phyloP scores from a whole-genome alignment of 805 yeast species.

The Candida alai region DNA sequence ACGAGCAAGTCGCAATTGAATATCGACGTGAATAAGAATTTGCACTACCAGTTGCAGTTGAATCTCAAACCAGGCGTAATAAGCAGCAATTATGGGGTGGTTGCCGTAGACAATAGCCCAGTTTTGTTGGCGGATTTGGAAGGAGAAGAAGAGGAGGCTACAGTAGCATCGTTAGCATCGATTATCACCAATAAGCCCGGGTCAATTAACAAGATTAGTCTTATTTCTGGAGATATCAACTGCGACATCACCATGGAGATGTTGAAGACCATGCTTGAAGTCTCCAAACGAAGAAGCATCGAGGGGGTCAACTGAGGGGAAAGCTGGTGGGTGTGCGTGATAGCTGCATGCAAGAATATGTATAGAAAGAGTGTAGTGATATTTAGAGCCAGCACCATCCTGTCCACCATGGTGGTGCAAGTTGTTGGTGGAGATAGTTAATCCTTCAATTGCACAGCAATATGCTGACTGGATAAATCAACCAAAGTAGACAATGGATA shows the following conservation, averaged over 20 bases:
- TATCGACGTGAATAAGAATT: slow-evolving; percentile 45
- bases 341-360: not conserved
- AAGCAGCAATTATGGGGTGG: slow-evolving; percentile 57
- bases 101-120: slow-evolving; percentile 17
- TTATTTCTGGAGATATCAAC: slow-evolving; percentile 47
- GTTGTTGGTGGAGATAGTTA: too few species aligned
- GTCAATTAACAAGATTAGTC: slow-evolving; percentile 35
- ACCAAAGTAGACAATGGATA: too few species aligned
- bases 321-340: too few species aligned
- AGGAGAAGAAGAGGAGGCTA: slow-evolving; percentile 77
- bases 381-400: too few species aligned
- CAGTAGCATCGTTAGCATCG: slow-evolving; percentile 51
- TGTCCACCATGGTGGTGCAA: too few species aligned
- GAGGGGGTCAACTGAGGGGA: slow-evolving; percentile 7
- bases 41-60: slow-evolving; percentile 35
- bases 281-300: slow-evolving; percentile 20
- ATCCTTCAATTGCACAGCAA: too few species aligned
- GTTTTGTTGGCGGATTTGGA: slow-evolving; percentile 66
- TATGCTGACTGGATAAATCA: too few species aligned
- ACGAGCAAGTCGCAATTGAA: slow-evolving; percentile 43
- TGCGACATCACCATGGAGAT: slow-evolving; percentile 40
- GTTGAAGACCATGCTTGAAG: slow-evolving; percentile 43
- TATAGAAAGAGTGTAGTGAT: too few species aligned
- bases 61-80: slow-evolving; percentile 35
- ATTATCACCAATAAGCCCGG: slow-evolving; percentile 31